Base-by-base conservation (phyloP, 176 grass and related monocot species). In the Carex pumila region DNA sequence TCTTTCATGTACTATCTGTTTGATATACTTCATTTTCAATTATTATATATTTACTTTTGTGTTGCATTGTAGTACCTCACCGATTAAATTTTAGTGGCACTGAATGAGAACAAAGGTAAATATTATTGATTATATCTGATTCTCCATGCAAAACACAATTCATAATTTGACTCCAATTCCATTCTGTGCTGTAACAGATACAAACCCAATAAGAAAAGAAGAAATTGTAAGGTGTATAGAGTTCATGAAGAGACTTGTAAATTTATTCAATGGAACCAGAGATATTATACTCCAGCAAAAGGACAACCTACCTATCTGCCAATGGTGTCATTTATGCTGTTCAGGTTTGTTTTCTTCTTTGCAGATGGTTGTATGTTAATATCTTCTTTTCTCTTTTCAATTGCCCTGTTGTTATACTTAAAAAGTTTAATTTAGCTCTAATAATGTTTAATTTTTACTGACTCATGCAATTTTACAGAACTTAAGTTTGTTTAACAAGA, bases 21-120 rank as follows among this genome's bases (percentile, higher is more conserved):
- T 58, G 56, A 75, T 75, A 61, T 77, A 58, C 47, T 41, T 49
- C 39, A 25, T 74, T 25, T 50, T 75, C 19, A 45, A 22, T 14
- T 53, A 75, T 53, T 25, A 22, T 74, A 74, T 52, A 39, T 84
- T 62, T 62, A 14, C 47, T 85, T 83, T 66, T 68, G 13, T 30
- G 12, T 18, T 88, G 78, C 73, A 71, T 85, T 86, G 53, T 89
- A 98, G 95, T 92, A 95, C 71, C 95, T 98, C 84, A 79, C 91
- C 3, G 91, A 93, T 5, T 91, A 89, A 86, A 92, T 98, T 84
- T 91, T 98, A 85, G 84, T 83, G 31, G 64, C 90, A 19, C 58
- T 98, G 84, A 74, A 50, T 89, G 88, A 83, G 91, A 98, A 63
- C 89, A 75, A 94, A 93, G 89, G 95, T 97, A 91, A 31, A 25